Percentiles rank a stretch among this genome's conserved stretches.
Conservation (phyloP, 345 rosid species). For the Sisymbrium irio region DNA sequence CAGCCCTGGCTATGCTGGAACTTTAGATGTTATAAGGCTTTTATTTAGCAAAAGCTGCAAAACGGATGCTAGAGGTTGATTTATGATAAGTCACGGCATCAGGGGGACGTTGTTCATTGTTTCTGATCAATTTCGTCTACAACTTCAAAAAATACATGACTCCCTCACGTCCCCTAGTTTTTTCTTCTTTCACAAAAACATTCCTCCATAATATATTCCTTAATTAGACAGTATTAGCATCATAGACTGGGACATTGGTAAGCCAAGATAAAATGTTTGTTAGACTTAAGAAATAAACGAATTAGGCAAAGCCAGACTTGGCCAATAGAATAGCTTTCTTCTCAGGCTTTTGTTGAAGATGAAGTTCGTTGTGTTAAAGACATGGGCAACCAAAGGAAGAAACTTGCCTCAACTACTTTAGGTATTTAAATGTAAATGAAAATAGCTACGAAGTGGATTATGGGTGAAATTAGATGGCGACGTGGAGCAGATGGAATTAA, state of each 20-base stretch:
- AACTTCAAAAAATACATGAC: background rate
- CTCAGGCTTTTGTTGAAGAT: background rate
- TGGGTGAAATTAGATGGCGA: slow-evolving; percentile 6
- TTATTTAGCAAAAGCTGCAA: background rate
- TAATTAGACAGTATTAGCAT: background rate
- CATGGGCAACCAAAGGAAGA: background rate
- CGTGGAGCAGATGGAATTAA: background rate
- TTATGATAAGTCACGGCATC: background rate
- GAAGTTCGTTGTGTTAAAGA: slow-evolving; percentile 5
- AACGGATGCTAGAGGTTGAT: background rate
- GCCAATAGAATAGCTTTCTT: background rate
- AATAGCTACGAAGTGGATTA: background rate
- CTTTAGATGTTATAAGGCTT: background rate
- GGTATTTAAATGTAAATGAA: background rate
- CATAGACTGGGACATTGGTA: background rate
- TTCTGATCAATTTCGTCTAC: background rate
- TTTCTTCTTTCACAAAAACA: background rate
- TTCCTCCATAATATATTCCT: background rate
- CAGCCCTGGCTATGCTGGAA: background rate
- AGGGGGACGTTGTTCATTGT: background rate
- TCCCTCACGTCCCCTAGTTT: background rate
- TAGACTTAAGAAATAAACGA: background rate
- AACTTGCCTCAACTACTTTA: background rate
- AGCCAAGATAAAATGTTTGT: background rate
- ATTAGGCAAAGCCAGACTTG: background rate